Base-by-base conservation (phyloP, 768 basidiomycete genomes). In the Dioszegia hungarica region DNA sequence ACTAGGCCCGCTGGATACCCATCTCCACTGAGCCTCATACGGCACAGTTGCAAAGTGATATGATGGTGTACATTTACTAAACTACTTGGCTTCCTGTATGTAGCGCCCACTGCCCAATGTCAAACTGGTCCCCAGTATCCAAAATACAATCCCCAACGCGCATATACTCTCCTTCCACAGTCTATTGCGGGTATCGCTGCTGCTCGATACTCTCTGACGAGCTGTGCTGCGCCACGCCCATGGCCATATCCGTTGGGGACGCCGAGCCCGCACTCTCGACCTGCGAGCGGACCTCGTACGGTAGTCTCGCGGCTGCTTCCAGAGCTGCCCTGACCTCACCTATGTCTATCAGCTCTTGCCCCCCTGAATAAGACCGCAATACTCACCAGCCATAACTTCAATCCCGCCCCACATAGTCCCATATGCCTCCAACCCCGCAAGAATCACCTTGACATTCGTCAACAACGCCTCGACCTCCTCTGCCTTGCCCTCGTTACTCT, bases 321-420 rank as follows among this genome's bases (percentile, higher is more conserved):
- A 75, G 50, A 15, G 73, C 72, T 5, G 71, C 71, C 43, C 68
- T 47, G 1, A 75, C 74, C 56, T 75, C 74, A 25, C 61, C 74
- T 75, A 45, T 9, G 44, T 47, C 25, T 15, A 40, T 41, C 17
- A 27, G 31, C 34, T 15, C 24, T 22, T 28, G 12, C 29, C 37
- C 14, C 8, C 2, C 14, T 10, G 17, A 3, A 22, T 29, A 19
- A n/a, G 40, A 39, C 19, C 15, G 36, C n/a, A 39, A n/a, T 14
- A 75, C 74, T 68, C 57, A 74, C 72, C 61, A 37, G 72, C 74
- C 74, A 75, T 75, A 15, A 66, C 60, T 34, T 71, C 72, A 49
- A 75, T 74, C 11, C 74, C 74, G 29, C 59, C 74, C 74, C 74
- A 75, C 74, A 75, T 75, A 22, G 48, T 54, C 4, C 74, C 74